Evolutionary conservation across 2,329 filamentous ascomycete species (phyloP), one percentile per base, ranked within the genome.

Genomic region (Rhynchosporium secalis): DNA sequence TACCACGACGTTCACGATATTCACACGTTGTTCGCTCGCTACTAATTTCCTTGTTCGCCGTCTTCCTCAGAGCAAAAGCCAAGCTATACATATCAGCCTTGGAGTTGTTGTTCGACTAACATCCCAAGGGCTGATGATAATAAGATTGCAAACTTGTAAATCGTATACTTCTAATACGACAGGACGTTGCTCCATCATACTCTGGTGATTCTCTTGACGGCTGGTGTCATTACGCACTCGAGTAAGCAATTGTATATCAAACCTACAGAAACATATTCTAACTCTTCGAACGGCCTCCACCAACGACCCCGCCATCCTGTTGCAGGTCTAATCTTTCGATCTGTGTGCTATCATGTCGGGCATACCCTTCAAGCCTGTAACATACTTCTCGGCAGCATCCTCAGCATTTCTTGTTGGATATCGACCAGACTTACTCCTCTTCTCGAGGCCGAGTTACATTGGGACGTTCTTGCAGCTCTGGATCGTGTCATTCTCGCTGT

Each of bases 401-500:
- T 65, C 70, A n/a, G 70, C 68, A 51, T 41, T 62, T 20, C 45
- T 73, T 8, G 66, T 70, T 26, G 40, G 63, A 26, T 63, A 68
- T 48, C 58, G 58, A 43, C 69, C 70, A 41, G 63, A 68, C 55
- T n/a, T 69, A 12, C 63, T 72, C 33, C 57, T 70, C 5, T 72
- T 61, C 54, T 69, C 68, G 13, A 60, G 56, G 20, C 69, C 70
- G 7, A 67, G 73, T 7, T 76, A 76, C 43, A 47, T 78, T 3
- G 74, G 74, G 56, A 80, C 78, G 6, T 74, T 76, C 3, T 6
- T 74, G 0, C 69, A 75, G n/a, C 62, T 82, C 2, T 81, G 78
- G 65, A 40, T 75, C 8, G 28, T 77, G 1, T 71, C 76, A 52
- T 69, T 77, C 29, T 46, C 76, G 3, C 58, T 70, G 1, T 77